Evolutionary conservation across 805 yeast genomes (phyloP).

Genomic region (Scheffersomyces spartinae): DNA sequence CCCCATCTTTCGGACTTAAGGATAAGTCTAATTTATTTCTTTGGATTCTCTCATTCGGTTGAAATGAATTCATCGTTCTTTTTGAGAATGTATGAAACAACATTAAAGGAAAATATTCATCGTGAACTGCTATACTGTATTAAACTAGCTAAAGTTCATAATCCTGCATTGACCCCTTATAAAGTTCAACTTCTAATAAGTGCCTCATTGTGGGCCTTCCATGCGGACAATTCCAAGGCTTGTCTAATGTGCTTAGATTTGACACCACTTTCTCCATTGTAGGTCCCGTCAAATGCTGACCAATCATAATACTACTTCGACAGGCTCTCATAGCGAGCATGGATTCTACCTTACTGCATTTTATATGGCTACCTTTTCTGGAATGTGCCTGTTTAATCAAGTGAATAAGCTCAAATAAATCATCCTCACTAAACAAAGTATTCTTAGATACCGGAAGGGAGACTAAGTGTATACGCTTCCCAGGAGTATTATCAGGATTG

Average conservation of each 20-base stretch:
- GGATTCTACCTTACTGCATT: slow-evolving; percentile 68
- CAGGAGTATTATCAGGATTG: slow-evolving; percentile 42
- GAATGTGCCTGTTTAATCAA: slow-evolving; percentile 39
- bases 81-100: too few relatives aligned
- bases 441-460: slow-evolving; percentile 69
- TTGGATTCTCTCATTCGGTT: too few relatives aligned
- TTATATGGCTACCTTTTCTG: slow-evolving; percentile 27
- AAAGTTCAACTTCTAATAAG: slow-evolving; percentile 50
- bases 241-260: slow-evolving; percentile 60
- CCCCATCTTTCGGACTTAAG: too few relatives aligned
- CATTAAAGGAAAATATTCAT: too few relatives aligned
- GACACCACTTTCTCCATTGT: slow-evolving; percentile 62
- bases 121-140: too few relatives aligned
- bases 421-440: slow-evolving; percentile 51
- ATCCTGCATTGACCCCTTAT: too few relatives aligned
- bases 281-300: slow-evolving; percentile 45
- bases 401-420: slow-evolving; percentile 70
- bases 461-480: slow-evolving; percentile 39
- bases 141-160: too few relatives aligned
- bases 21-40: too few relatives aligned
- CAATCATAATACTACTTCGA: slow-evolving; percentile 88
- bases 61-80: too few relatives aligned
- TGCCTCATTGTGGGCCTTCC: slow-evolving; percentile 97
- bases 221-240: slow-evolving; percentile 97
- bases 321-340: slow-evolving; percentile 96